A percentile compares a stretch with the other conserved stretches of the same genome.
Evolutionary conservation across 768 basidiomycete species (phyloP).

Genomic region (Cytidiella melzeri): DNA sequence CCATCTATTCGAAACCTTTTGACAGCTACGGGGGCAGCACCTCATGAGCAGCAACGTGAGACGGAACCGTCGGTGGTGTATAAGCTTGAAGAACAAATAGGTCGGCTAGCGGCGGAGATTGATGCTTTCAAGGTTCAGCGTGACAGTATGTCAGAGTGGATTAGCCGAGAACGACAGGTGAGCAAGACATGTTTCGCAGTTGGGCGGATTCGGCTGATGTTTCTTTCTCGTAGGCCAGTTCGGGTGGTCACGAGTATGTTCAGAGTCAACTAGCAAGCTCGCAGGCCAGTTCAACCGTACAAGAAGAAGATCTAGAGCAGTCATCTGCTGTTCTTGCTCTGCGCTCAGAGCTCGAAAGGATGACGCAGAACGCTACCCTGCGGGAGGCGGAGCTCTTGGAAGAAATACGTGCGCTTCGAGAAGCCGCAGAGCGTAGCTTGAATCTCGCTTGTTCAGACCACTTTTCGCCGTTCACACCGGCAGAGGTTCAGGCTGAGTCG

Average conservation of each 20-base stretch:
- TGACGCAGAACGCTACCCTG: neutral
- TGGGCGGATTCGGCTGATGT: neutral
- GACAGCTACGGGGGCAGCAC: neutral
- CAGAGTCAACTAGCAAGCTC: too few relatives aligned
- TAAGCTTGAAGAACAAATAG: neutral
- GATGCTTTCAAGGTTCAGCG: conserved; percentile 3
- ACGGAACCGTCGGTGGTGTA: neutral
- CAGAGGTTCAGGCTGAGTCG: neutral
- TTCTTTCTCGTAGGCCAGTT: neutral
- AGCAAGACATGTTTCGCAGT: too few relatives aligned
- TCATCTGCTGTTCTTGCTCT: conserved; percentile 1
- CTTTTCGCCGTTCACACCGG: neutral
- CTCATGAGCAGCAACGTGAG: neutral
- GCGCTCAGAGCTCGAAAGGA: conserved; percentile 1
- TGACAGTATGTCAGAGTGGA: neutral
- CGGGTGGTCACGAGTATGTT: neutral
- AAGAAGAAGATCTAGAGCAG: neutral
- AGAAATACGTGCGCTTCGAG: conserved; percentile 1
- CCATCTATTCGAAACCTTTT: neutral
- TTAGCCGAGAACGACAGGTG: neutral
- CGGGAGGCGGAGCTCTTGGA: conserved; percentile 4
- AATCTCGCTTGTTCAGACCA: too few relatives aligned
- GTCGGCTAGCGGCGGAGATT: neutral
- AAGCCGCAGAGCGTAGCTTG: too few relatives aligned
- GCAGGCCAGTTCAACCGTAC: neutral